Base-by-base conservation (phyloP, 129 eudicot genomes). In the Rutidosis leptorrhynchoides region DNA sequence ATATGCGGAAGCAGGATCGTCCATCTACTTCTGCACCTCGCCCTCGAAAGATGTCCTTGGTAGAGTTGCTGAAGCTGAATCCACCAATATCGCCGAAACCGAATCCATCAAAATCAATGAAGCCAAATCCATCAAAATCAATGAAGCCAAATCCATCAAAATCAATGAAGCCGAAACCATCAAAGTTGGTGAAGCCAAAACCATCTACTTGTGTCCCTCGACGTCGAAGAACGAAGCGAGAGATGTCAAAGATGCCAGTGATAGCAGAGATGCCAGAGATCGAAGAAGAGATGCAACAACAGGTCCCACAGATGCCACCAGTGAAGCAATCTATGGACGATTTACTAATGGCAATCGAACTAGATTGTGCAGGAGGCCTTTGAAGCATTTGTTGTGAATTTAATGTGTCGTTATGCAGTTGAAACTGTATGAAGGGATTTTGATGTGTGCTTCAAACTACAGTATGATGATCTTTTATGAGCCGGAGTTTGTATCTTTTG, bases 401-500 rank as follows among this genome's bases (percentile, higher is more conserved):
- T 4, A 37, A 37, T 37, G 45, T 37, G 45, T 37, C 12, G 4
- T 40, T 40, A 16, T 40, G n/a, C 5, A 4, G 4, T 40, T 40
- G 46, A 40, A 40, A 40, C 46, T 40, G 12, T 16, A 40, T 40
- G 46, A 40, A 40, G n/a, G 46, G 42, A 35, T 40, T 40, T 12
- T 40, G 46, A 2, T 45, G n/a, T 65, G 57, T 3, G 21, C 42
- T 28, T 66, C 48, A 66, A 28, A 21, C 59, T 29, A 29, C 42
- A 43, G 37, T 43, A 48, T 10, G 45, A 26, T n/a, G n/a, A 28
- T 37, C 49, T 19, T 65, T 64, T 30, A 23, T 11, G 54, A 19
- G 40, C 22, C 23, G 45, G 9, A 62, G 32, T 43, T 45, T 64
- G 57, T 37, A 64, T 64, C 24, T 64, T 24, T 40, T 63, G 21